These are phyloP conservation scores for Verticillium alfalfae DNA, from an alignment of 2,329 filamentous ascomycete species.

Conservation along the genomic window DNA sequence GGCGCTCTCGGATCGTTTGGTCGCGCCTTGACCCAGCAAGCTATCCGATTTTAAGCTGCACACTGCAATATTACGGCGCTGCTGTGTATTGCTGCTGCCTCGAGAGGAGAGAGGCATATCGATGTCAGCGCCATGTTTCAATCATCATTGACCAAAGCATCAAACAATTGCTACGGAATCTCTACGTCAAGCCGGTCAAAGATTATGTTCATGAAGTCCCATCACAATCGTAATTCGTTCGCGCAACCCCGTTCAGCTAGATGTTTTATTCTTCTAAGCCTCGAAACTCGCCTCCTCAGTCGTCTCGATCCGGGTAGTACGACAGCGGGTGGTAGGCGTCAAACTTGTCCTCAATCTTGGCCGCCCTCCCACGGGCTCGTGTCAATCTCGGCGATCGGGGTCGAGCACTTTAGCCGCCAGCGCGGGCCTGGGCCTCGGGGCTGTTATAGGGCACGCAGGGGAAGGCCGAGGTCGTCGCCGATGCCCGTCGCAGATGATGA, in stretches of 20 bases:
- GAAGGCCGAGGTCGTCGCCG: conserved; percentile 24
- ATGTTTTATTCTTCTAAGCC: neutral
- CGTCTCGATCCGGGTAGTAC: neutral
- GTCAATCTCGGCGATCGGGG: conserved; percentile 4
- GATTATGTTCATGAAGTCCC: neutral
- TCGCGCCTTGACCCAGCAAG: too few relatives aligned
- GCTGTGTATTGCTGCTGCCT: too few relatives aligned
- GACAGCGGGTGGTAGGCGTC: conserved; percentile 1
- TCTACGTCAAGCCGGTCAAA: neutral
- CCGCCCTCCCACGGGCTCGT: conserved; percentile 3
- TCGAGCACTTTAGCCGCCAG: conserved; percentile 7
- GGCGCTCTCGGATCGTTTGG: too few relatives aligned
- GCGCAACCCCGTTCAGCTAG: neutral
- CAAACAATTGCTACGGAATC: too few relatives aligned
- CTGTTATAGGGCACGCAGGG: conserved; percentile 20
- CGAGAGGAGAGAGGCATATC: too few relatives aligned
- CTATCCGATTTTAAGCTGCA: too few relatives aligned
- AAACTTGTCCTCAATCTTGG: neutral
- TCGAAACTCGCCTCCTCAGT: neutral
- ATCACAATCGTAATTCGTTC: neutral
- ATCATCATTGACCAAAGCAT: too few relatives aligned
- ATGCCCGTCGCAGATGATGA: conserved; percentile 46
- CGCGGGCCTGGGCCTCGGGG: conserved; percentile 3
- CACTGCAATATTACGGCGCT: too few relatives aligned
- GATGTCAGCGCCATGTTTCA: too few relatives aligned